A percentile compares a stretch with the other conserved stretches of the same genome.
Conservation (phyloP, 805 yeast species). For the Cyberlindnera bimundalis region DNA sequence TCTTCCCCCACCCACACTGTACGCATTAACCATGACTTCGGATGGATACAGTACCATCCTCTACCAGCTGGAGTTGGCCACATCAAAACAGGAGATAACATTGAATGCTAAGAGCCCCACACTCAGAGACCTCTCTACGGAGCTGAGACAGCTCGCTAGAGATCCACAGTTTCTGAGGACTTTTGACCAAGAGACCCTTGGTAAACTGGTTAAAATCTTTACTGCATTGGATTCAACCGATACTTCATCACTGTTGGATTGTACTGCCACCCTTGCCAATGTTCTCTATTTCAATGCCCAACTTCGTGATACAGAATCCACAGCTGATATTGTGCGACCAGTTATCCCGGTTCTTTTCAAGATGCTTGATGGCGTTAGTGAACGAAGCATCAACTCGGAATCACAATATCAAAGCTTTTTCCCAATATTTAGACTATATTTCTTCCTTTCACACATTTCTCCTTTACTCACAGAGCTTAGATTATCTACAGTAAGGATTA, state of each 20-base stretch:
- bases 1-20: too few relatives aligned
- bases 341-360: slow-evolving; percentile 15
- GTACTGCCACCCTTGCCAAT: slow-evolving; percentile 23
- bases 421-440: slow-evolving; percentile 28
- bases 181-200: slow-evolving; percentile 13
- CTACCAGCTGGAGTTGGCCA: not conserved
- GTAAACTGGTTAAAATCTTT: slow-evolving; percentile 14
- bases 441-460: slow-evolving; percentile 21
- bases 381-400: slow-evolving; percentile 26
- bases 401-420: slow-evolving; percentile 23
- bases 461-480: slow-evolving; percentile 11
- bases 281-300: slow-evolving; percentile 19
- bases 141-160: slow-evolving; percentile 17
- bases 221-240: slow-evolving; percentile 3
- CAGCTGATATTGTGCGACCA: slow-evolving; percentile 1
- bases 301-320: slow-evolving; percentile 9
- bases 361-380: slow-evolving; percentile 24
- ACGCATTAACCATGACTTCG: not conserved
- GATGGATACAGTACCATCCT: slow-evolving; percentile 1
- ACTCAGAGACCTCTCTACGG: slow-evolving; percentile 12
- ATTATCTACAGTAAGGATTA: slow-evolving; percentile 19
- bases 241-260: slow-evolving; percentile 19
- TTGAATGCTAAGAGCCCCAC: too few relatives aligned
- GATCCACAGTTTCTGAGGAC: slow-evolving; percentile 14
- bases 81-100: not conserved